Evolutionary conservation across 208 protist species (phyloP), one percentile per base, ranked within the genome.

Genomic region (Trypanosoma boissoni): DNA sequence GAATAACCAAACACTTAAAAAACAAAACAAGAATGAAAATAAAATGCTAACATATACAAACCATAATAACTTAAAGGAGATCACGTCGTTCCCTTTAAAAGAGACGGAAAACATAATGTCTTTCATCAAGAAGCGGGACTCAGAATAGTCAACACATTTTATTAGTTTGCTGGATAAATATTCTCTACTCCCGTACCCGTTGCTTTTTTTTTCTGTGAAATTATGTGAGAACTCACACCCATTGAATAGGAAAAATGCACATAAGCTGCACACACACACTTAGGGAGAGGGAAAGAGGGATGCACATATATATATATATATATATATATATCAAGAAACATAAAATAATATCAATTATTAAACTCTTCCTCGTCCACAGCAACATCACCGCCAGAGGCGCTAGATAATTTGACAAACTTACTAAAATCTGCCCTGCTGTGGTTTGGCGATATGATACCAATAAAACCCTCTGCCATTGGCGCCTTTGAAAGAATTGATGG

Each of bases 391-490:
- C 82, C 80, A 1, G 83, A 87, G 0, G 86, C 82, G 0, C 53
- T 76, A 65, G 74, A 88, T 7, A 89, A 66, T 56, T 83, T 83
- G 2, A 67, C 68, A 45, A 78, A 76, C 3, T 53, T 60, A 42
- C 58, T 68, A 16, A 85, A 78, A 42, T 82, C 70, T 6, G 54
- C 50, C 59, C 72, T 70, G 18, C 83, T 79, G 2, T 75, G 48
- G 34, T 66, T 86, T 2, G 83, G 82, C 34, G 86, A 84, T 37
- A 95, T 79, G 24, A 95, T 39, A 16, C 83, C 88, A 36, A 95
- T 52, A 64, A 78, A 95, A 7, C 88, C 88, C 62, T 91, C 83
- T 0, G 58, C 21, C 21, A 52, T 79, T 3, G 88, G 88, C 12
- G 82, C 72, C n/a, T 58, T 39, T 3, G 69, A 46, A 41, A 89